Evolutionary conservation across 257 asterid species (phyloP), one percentile per base, ranked within the genome.

Genomic region (Plantago major): DNA sequence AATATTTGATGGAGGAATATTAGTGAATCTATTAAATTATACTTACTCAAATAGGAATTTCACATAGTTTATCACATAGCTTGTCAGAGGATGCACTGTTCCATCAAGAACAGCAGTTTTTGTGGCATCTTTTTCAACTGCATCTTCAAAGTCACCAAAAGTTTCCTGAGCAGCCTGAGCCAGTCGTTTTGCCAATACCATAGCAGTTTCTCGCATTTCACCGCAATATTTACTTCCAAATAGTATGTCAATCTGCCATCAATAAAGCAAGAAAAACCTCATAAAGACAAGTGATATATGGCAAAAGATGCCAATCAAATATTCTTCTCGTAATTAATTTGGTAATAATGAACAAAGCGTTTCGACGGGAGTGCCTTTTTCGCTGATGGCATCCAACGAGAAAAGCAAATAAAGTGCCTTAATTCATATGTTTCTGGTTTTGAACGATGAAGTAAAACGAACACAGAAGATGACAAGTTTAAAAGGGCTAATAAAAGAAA

Each of bases 81-180:
- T 92, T 42, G 99, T 92, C 63, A 92, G 68, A 37, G 99, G 99
- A 73, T 92, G 99, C 70, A 92, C 99, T 43, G 99, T 89, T 76
- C 99, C 99, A 80, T 92, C 99, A 45, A 89, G 89, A 79, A 89
- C 95, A 49, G 99, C 84, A 50, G 97, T 89, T 74, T 92, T 92
- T 15, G 99, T 86, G 65, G 91, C 84, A 67, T 92, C 99, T 71
- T 92, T 92, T 62, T 92, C 99, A 64, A 92, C 99, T 56, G 95
- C 99, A 71, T 92, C 99, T 75, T 89, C 93, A 67, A 92, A 92
- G 80, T 92, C 96, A n/a, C 72, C 95, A 59, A 92, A 86, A 15
- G 95, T 92, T 73, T 92, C 97, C 57, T 83, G 97, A 55, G 99
- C 86, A 3, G 99, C 85, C 85, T 82, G 92, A 60, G 97, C 96